phyloP scores from a whole-genome alignment of 345 rosid genomes.

The Rhodamnia rubescens region DNA sequence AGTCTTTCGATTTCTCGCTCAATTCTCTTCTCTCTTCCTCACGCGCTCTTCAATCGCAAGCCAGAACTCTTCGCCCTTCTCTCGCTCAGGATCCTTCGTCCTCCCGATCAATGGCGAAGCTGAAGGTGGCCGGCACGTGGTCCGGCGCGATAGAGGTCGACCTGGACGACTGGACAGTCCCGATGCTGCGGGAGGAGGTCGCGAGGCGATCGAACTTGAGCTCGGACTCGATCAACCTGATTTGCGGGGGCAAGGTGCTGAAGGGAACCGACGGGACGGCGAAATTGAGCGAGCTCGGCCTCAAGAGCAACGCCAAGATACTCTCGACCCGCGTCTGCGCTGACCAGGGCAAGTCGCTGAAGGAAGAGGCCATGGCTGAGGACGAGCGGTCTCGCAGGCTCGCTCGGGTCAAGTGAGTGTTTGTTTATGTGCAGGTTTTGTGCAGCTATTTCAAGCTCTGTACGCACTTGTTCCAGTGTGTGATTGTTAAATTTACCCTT shows the following conservation, averaged over 20 bases:
- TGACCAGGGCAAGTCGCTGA: constrained; percentile 26
- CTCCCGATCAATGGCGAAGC: constrained; percentile 36
- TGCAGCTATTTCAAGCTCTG: not conserved
- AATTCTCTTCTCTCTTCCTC: not conserved
- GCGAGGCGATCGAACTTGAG: constrained; percentile 48
- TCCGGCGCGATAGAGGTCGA: constrained; percentile 69
- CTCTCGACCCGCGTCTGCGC: constrained; percentile 50
- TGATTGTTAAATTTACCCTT: not conserved
- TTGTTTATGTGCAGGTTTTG: not conserved
- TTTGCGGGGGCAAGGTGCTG: constrained; percentile 66
- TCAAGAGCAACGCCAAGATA: constrained; percentile 65
- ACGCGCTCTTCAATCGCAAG: not conserved
- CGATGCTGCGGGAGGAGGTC: constrained; percentile 65
- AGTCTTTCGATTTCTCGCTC: not conserved
- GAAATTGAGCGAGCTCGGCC: constrained; percentile 45
- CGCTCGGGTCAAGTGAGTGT: constrained; percentile 60
- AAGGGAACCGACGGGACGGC: constrained; percentile 45
- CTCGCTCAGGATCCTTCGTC: not conserved
- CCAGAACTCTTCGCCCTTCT: not conserved
- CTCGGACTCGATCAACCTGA: constrained; percentile 57
- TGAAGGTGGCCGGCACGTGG: constrained; percentile 90
- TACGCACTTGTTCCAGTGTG: not conserved
- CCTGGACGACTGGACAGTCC: constrained; percentile 66
- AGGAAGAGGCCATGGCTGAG: constrained; percentile 46
- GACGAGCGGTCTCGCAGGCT: constrained; percentile 71